Conservation (phyloP, 1,284 basidiomycete genomes). For the Albatrellus sp. region DNA sequence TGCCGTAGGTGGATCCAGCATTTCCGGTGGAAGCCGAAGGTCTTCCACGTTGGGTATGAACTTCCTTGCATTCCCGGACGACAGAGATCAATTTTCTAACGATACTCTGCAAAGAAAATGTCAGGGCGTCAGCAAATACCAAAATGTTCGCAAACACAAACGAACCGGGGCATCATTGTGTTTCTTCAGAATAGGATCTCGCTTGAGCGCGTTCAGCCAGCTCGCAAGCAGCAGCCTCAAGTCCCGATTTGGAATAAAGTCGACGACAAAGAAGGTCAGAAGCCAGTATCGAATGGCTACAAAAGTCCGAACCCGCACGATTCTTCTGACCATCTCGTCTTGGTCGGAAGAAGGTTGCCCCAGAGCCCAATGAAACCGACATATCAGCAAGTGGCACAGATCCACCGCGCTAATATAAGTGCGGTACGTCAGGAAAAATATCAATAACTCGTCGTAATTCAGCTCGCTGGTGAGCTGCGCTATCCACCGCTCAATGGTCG, state of each 20-base stretch:
- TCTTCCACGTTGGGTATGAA: conserved; percentile 28
- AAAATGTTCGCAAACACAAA: conserved; percentile 9
- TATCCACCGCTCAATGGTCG: conserved; percentile 84
- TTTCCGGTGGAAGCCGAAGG: conserved; percentile 3
- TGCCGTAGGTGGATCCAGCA: neutral
- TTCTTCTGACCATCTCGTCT: conserved; percentile 56
- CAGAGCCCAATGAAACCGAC: conserved; percentile 80
- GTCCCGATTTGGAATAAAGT: conserved; percentile 74
- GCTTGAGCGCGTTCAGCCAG: conserved; percentile 69
- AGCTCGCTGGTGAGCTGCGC: conserved; percentile 77
- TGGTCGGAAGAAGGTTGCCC: conserved; percentile 36
- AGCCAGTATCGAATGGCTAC: conserved; percentile 81
- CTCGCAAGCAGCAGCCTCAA: conserved; percentile 56
- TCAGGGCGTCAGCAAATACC: neutral
- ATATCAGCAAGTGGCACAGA: conserved; percentile 67
- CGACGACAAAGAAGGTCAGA: conserved; percentile 75
- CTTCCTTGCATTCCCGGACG: conserved; percentile 64
- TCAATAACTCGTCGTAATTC: conserved; percentile 71
- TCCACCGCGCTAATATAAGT: conserved; percentile 69
- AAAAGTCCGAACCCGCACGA: conserved; percentile 78
- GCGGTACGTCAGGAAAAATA: conserved; percentile 83
- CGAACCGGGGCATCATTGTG: conserved; percentile 61
- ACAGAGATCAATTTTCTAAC: conserved; percentile 73
- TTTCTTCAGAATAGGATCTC: conserved; percentile 53
- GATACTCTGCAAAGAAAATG: conserved; percentile 37